A percentile compares a stretch with the other conserved stretches of the same genome.
These are phyloP conservation scores for Pecoramyces ruminantium DNA, from an alignment of 192 early-diverging fungal genomes.

Conservation along the genomic window DNA sequence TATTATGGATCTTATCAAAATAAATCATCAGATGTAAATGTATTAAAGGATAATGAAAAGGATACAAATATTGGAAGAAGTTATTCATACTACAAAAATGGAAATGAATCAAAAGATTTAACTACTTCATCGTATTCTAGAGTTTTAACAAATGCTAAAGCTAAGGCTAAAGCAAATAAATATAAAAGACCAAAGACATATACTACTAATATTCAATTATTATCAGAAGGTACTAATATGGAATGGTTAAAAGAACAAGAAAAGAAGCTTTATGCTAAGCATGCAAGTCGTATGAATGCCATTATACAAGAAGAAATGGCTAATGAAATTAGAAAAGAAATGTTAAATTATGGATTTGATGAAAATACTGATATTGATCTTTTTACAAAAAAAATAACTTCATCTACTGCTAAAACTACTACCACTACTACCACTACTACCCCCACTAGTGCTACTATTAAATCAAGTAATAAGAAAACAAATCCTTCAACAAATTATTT, in stretches of 20 bases:
- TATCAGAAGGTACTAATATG: not conserved
- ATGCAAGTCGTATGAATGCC: not conserved
- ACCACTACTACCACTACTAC: too few relatives aligned
- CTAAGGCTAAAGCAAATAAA: not conserved
- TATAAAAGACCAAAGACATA: not conserved
- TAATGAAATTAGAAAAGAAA: too few relatives aligned
- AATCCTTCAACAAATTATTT: too few relatives aligned
- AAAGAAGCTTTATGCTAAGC: not conserved
- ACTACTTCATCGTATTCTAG: not conserved
- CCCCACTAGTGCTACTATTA: too few relatives aligned
- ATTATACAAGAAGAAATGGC: not conserved
- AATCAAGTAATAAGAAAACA: too few relatives aligned
- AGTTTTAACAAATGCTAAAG: not conserved
- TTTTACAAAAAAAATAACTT: too few relatives aligned
- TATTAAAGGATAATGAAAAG: not conserved
- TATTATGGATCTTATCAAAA: not conserved
- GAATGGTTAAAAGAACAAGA: not conserved
- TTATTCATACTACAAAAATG: not conserved
- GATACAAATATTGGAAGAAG: not conserved
- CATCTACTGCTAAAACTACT: too few relatives aligned
- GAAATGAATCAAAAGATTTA: not conserved
- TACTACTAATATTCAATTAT: not conserved
- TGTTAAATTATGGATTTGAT: too few relatives aligned
- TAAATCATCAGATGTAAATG: not conserved
- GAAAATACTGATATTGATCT: too few relatives aligned